Evolutionary conservation across 805 yeast species (phyloP).

Genomic region (Nakazawaea anatomiae): DNA sequence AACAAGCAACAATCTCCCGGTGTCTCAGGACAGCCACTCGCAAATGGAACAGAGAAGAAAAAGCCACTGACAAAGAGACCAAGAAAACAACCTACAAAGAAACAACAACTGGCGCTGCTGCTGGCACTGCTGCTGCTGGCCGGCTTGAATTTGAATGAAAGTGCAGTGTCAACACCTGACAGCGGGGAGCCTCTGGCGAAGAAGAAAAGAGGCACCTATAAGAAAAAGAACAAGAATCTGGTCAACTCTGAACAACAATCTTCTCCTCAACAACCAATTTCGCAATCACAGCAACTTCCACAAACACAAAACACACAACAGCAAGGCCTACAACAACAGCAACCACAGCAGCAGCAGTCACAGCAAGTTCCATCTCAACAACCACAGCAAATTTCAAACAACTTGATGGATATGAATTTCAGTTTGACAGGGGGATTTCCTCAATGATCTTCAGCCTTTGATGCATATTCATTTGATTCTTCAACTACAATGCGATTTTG

Average conservation of each 20-base stretch:
- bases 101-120: constrained; percentile 10
- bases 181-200: constrained; percentile 7
- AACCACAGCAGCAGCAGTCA: constrained; percentile 16
- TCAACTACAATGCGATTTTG: too few relatives aligned
- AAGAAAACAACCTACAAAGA: constrained; percentile 10
- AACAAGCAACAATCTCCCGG: background rate
- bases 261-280: background rate
- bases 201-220: constrained; percentile 13
- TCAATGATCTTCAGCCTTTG: background rate
- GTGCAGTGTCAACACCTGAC: constrained; percentile 8
- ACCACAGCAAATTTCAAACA: constrained; percentile 12
- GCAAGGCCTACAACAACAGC: background rate
- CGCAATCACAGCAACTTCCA: constrained; percentile 12
- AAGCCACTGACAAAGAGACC: constrained; percentile 9
- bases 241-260: background rate
- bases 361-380: constrained; percentile 13
- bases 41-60: background rate
- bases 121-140: constrained; percentile 1
- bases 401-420: constrained; percentile 9
- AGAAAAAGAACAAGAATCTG: constrained; percentile 9
- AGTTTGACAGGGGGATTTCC: constrained; percentile 5
- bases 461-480: background rate
- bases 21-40: background rate
- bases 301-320: constrained; percentile 13
- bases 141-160: constrained; percentile 1